Evolutionary conservation across 2,329 filamentous ascomycete genomes (phyloP), one percentile per base, ranked within the genome.

Genomic region (Sarocladiaceae sp.): DNA sequence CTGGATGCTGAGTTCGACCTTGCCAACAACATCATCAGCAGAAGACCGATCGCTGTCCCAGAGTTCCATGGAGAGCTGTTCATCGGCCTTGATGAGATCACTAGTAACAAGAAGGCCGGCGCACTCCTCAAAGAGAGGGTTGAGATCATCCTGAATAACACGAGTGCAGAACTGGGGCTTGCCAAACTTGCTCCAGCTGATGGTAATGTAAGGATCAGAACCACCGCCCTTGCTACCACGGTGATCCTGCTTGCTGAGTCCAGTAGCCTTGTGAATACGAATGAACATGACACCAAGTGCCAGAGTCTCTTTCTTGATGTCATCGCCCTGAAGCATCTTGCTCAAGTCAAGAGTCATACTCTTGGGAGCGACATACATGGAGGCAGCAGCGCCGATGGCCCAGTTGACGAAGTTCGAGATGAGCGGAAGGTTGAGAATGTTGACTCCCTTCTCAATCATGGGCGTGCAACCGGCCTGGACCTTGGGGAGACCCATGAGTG

Each of bases 341-440:
- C 88, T 84, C 66, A 97, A 80, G 61, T 99, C 93, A 44, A 97
- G 79, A 0, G 90, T 91, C 86, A 97, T 86, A 11, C 87, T 94
- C 70, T 97, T 97, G 8, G 93, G 93, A 2, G 93, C 93, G 23
- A 97, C 91, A 57, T 97, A 97, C 80, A 96, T 87, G 64, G 85
- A 88, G 2, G 88, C 87, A 0, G 92, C 90, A 0, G 94, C 84
- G 33, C 84, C 85, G 60, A 97, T 96, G 4, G 93, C 90, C 72
- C 92, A 96, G 69, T 97, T 96, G 68, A 97, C 93, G 64, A 99
- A 97, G 62, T 95, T 95, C 13, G 90, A 95, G 60, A 97, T 97
- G 33, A 97, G 69, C 0, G 93, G 93, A 10, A 97, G 73, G 60
- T 97, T 96, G 23, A 97, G 74, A 42, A 97, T 84, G 59, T 97